Percentiles rank a stretch among this genome's conserved stretches.
Conservation (phyloP, 208 protist genomes). For the Leishmania braziliensis region DNA sequence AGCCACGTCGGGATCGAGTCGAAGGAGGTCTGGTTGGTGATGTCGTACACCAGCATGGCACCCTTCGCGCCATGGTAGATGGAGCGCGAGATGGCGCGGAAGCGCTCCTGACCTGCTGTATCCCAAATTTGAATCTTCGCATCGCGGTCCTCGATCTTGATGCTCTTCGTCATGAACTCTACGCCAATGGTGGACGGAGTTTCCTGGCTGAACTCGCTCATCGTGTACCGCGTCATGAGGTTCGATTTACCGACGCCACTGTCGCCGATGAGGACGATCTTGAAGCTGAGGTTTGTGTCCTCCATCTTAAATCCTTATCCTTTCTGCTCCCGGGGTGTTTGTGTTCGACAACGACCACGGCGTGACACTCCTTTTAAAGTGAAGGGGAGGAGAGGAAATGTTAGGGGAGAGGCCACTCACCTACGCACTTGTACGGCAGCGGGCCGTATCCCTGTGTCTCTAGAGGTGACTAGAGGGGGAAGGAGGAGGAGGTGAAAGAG, state of each 20-base stretch:
- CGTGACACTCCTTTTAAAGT: background rate
- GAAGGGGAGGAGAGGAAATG: background rate
- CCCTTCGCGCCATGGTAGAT: constrained; percentile 98
- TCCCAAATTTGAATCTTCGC: constrained; percentile 99
- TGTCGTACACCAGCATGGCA: constrained; percentile 99
- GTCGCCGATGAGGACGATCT: constrained; percentile 96
- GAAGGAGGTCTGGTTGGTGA: constrained; percentile 97
- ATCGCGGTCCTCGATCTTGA: constrained; percentile 94
- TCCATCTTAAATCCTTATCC: constrained; percentile 46
- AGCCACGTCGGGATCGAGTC: constrained; percentile 98
- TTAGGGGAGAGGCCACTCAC: background rate
- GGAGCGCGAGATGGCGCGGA: constrained; percentile 97
- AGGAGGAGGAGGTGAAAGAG: background rate
- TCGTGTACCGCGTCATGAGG: constrained; percentile 89
- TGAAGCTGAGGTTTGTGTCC: constrained; percentile 89
- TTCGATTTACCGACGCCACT: constrained; percentile 92
- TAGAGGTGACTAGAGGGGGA: background rate
- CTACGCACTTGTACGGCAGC: background rate
- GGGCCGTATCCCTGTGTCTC: background rate
- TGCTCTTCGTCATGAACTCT: constrained; percentile 93
- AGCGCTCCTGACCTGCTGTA: constrained; percentile 99
- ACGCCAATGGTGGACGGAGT: constrained; percentile 93
- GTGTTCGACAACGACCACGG: background rate
- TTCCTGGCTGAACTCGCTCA: constrained; percentile 89
- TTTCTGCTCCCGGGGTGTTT: background rate